Percentiles rank a stretch among this genome's conserved stretches.
Conservation (phyloP, 2,329 filamentous ascomycete genomes). For the Colletotrichum godetiae region DNA sequence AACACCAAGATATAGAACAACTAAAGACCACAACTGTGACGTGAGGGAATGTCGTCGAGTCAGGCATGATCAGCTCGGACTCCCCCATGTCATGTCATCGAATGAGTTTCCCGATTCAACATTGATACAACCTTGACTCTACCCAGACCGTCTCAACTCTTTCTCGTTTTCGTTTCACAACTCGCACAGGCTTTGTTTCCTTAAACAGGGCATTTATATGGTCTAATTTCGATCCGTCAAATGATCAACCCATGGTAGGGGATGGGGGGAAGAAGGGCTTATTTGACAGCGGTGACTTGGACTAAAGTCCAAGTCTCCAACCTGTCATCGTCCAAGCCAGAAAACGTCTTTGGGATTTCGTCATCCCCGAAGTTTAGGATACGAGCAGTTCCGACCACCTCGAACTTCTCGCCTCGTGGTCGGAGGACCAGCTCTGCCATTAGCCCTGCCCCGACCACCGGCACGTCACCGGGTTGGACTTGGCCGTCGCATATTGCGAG, state of each 20-base stretch:
- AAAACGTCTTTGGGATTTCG: background rate
- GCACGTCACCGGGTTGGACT: background rate
- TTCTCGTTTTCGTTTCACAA: conserved; percentile 28
- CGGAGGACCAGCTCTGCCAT: background rate
- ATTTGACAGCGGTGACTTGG: background rate
- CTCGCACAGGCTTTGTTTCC: conserved; percentile 26
- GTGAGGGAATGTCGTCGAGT: background rate
- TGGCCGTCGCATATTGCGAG: background rate
- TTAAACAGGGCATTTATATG: background rate
- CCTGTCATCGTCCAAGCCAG: background rate
- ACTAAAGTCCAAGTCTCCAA: background rate
- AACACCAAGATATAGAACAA: background rate
- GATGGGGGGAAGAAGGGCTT: background rate
- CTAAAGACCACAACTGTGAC: no score
- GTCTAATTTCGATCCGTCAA: background rate
- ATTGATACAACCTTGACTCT: conserved; percentile 22
- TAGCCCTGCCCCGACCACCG: background rate
- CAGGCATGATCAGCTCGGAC: conserved; percentile 3
- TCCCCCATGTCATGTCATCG: conserved; percentile 3
- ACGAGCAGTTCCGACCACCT: background rate
- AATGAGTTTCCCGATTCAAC: conserved; percentile 24
- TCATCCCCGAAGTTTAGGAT: background rate
- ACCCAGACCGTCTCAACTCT: conserved; percentile 21
- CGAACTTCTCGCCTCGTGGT: background rate
- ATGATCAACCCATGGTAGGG: background rate